A percentile compares a stretch with the other conserved stretches of the same genome.
phyloP scores from a whole-genome alignment of 2,329 filamentous ascomycete species.

The Cladorrhinum sp. region DNA sequence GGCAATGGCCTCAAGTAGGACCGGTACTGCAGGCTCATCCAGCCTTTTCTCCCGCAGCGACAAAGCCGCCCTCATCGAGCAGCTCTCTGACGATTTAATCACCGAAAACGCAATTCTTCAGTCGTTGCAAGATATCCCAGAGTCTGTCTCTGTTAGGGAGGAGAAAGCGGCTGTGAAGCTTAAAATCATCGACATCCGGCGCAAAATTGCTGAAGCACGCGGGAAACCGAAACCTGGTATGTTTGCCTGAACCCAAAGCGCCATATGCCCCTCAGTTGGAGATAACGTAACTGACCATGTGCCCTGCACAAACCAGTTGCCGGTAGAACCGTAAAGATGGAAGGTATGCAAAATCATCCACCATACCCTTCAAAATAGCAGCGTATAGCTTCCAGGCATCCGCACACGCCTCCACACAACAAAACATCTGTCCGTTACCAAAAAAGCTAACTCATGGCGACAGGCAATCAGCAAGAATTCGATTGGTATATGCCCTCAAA shows the following conservation, averaged over 20 bases:
- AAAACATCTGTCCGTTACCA: too few species aligned
- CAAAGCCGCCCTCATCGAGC: constrained; percentile 15
- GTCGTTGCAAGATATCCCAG: constrained; percentile 38
- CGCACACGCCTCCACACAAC: too few species aligned
- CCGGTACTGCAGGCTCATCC: constrained; percentile 4
- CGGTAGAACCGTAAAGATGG: background rate
- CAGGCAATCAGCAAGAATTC: background rate
- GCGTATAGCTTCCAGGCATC: too few species aligned
- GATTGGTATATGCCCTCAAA: constrained; percentile 5
- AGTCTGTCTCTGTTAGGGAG: constrained; percentile 24
- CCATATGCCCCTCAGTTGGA: constrained; percentile 1
- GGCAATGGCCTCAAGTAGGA: constrained; percentile 11
- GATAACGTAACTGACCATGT: background rate
- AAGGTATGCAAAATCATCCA: background rate
- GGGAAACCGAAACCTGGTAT: background rate
- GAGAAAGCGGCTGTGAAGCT: constrained; percentile 29
- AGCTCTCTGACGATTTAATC: constrained; percentile 40
- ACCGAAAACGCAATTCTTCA: constrained; percentile 43
- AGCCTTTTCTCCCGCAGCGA: background rate
- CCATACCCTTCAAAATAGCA: background rate
- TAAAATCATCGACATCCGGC: constrained; percentile 31
- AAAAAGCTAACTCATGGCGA: constrained; percentile 3
- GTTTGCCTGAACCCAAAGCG: constrained; percentile 1
- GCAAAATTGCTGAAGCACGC: constrained; percentile 25
- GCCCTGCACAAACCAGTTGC: background rate